These are phyloP conservation scores for Trichoderma sp. DNA, from an alignment of 2,329 filamentous ascomycete species.

Conservation along the genomic window DNA sequence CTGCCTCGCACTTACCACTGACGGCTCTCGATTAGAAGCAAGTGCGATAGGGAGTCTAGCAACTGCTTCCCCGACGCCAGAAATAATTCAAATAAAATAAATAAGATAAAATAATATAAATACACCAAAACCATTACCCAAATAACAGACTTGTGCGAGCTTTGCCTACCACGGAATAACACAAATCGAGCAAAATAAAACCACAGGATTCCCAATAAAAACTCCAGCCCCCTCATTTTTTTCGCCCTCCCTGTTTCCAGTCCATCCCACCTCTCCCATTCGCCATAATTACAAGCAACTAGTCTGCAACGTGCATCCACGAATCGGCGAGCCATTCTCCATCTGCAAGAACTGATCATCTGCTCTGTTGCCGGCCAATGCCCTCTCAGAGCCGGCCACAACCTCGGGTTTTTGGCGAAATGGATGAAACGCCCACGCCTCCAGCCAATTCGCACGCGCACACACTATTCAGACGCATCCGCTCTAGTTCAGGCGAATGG, in stretches of 20 bases:
- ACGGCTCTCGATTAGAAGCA: background rate
- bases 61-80: background rate
- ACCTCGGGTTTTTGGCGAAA: slow-evolving; percentile 6
- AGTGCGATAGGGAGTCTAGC: background rate
- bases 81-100: background rate
- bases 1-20: background rate
- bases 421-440: slow-evolving; percentile 8
- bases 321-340: slow-evolving; percentile 10
- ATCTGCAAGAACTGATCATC: slow-evolving; percentile 19
- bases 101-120: background rate
- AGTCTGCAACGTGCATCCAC: slow-evolving; percentile 1
- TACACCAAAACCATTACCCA: background rate
- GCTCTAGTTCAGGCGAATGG: background rate
- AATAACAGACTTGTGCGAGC: background rate
- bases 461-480: background rate
- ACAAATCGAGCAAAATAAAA: background rate
- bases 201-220: background rate
- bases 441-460: slow-evolving; percentile 3
- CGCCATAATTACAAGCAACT: slow-evolving; percentile 2
- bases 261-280: background rate
- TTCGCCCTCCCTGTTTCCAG: background rate
- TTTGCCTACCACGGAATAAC: background rate
- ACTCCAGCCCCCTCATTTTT: background rate
- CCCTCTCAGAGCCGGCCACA: background rate
- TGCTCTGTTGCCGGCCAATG: slow-evolving; percentile 10